Evolutionary conservation across 2,329 filamentous ascomycete genomes (phyloP).

Genomic region (Claviceps sp.): DNA sequence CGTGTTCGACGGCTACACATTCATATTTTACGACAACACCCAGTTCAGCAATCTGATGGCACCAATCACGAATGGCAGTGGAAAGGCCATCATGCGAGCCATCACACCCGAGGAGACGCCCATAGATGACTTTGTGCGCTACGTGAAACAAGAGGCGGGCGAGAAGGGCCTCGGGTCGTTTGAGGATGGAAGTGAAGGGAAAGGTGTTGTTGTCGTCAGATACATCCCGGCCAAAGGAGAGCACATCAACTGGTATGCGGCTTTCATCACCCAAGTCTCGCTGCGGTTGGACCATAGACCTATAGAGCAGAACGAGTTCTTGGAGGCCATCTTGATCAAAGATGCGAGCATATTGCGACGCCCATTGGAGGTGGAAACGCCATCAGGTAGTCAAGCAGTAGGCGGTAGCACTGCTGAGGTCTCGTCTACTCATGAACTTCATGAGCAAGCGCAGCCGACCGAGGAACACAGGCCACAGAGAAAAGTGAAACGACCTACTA

Average conservation of each 20-base stretch:
- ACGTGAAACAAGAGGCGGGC: conserved; percentile 60
- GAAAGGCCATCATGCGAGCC: conserved; percentile 61
- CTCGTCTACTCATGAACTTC: not conserved
- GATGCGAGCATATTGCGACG: conserved; percentile 61
- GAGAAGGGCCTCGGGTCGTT: conserved; percentile 57
- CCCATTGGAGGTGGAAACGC: conserved; percentile 41
- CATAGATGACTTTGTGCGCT: conserved; percentile 63
- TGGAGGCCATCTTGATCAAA: conserved; percentile 76
- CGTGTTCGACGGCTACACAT: conserved; percentile 77
- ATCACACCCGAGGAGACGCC: conserved; percentile 50
- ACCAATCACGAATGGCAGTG: conserved; percentile 64
- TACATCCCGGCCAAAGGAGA: conserved; percentile 47
- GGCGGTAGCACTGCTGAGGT: conserved; percentile 5
- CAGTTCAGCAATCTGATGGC: conserved; percentile 67
- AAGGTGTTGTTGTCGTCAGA: conserved; percentile 67
- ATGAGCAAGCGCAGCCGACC: conserved; percentile 4
- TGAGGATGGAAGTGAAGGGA: conserved; percentile 47
- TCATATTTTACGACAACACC: conserved; percentile 65
- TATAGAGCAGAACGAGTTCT: conserved; percentile 79
- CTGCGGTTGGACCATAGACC: conserved; percentile 64
- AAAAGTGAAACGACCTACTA: conserved; percentile 13
- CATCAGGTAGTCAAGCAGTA: conserved; percentile 9
- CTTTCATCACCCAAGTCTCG: conserved; percentile 57
- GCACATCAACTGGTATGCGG: conserved; percentile 50
- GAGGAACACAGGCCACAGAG: not conserved